These are phyloP conservation scores for Solanum microdontum DNA, from an alignment of 257 asterid species.

Conservation along the genomic window DNA sequence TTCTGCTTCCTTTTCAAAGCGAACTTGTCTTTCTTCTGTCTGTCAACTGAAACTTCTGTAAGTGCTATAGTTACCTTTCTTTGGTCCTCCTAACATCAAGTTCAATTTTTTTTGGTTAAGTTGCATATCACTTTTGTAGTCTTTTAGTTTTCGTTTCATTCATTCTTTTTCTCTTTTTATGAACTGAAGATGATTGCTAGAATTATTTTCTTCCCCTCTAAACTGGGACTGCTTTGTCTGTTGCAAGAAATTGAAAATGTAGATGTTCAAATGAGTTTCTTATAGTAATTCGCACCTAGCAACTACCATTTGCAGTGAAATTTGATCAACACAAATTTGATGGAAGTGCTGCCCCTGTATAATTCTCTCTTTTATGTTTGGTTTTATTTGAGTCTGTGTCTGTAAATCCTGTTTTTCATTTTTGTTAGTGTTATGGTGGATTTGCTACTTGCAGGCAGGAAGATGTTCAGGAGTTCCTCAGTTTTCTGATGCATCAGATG, in stretches of 20 bases:
- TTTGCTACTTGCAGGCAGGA: conserved; percentile 54
- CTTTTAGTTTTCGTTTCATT: not conserved
- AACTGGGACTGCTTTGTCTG: not conserved
- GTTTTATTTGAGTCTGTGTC: conserved; percentile 2
- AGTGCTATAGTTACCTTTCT: not conserved
- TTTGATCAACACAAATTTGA: not conserved
- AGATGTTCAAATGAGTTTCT: not conserved
- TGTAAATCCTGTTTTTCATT: not conserved
- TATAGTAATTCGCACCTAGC: not conserved
- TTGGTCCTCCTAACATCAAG: not conserved
- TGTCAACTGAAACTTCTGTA: not conserved
- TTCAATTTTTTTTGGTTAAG: not conserved
- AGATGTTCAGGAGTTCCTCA: conserved; percentile 86
- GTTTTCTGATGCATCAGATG: conserved; percentile 87
- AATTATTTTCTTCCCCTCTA: not conserved
- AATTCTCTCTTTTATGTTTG: not conserved
- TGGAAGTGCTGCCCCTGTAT: not conserved
- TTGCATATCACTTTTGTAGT: not conserved
- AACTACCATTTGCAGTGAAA: not conserved
- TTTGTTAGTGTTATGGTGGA: conserved; percentile 3
- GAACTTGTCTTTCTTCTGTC: not conserved
- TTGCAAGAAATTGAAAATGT: not conserved
- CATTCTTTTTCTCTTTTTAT: not conserved
- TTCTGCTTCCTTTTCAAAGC: not conserved
- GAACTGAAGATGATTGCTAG: not conserved